Base-by-base conservation (phyloP, 768 basidiomycete species). In the Cyclocybe aegerita region DNA sequence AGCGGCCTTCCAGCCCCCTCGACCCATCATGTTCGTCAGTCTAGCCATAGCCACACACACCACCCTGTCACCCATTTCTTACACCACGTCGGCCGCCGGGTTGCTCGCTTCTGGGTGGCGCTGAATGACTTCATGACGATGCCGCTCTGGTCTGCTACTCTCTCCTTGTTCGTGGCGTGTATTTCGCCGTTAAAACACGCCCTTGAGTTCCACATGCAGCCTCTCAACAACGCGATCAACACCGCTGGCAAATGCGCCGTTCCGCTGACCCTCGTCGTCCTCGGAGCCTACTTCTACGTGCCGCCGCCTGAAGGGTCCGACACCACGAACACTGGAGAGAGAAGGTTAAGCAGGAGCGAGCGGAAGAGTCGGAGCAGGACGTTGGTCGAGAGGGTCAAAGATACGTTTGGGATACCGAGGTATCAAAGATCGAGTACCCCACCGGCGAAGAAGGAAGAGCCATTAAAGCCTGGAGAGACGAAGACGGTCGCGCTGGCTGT, bases 201-300 rank as follows among this genome's bases (percentile, higher is more conserved):
- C 7, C 74, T 98, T 45, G 80, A 86, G 17, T 67, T 74, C 4
- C 80, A 85, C 55, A 72, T 90, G 66, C 74, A 72, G 33, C 82
- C 87, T 0, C 63, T 92, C 52, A 88, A 83, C 59, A 80, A 83
- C 29, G 86, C 90, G 0, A 67, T 94, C 43, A 74, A 71, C 1
- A 70, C 73, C 9, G 83, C 86, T 1, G 90, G 93, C 1, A 82
- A 77, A 52, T 92, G 90, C 53, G 85, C 87, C 8, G 86, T 98
- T 53, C 96, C 95, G 0, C 62, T 98, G 23, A 98, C 95, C 2
- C 73, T 97, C 17, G 78, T 98, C 49, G 93, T 97, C 5, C 84
- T 98, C 38, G 95, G 95, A 9, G 93, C 90, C 10, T 98, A 95
- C 74, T 96, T 96, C 70, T 88, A 84, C 65, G 72, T 71, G 0